phyloP scores from a whole-genome alignment of 768 basidiomycete genomes.

The Leccinum pellstonianum region DNA sequence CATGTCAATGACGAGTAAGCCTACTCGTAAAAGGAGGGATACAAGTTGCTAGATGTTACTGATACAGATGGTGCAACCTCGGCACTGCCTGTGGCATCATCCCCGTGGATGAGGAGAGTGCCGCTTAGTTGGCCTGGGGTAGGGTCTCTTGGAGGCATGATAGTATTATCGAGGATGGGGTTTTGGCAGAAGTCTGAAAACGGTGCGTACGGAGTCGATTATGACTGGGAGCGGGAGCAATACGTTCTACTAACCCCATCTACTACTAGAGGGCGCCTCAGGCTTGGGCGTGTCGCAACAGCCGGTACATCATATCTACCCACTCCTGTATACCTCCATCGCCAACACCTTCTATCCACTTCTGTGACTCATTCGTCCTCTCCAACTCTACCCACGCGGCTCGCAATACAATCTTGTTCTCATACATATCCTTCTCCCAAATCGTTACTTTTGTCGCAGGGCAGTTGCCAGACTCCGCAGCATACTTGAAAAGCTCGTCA shows the following conservation, averaged over 20 bases:
- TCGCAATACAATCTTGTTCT: slow-evolving; percentile 46
- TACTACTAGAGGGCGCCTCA: neutral
- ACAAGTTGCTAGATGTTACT: slow-evolving; percentile 62
- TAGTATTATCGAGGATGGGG: neutral
- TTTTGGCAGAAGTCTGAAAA: neutral
- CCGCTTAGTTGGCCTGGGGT: slow-evolving; percentile 32
- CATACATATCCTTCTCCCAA: slow-evolving; percentile 63
- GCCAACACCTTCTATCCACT: slow-evolving; percentile 69
- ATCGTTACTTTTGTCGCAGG: slow-evolving; percentile 38
- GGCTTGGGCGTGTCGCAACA: slow-evolving; percentile 25
- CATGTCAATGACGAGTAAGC: neutral
- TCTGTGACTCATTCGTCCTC: slow-evolving; percentile 51
- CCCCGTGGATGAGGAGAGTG: slow-evolving; percentile 48
- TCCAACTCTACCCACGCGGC: slow-evolving; percentile 59
- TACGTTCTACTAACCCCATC: no score
- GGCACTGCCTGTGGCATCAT: slow-evolving; percentile 33
- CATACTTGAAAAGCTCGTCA: slow-evolving; percentile 54
- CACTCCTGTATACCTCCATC: slow-evolving; percentile 56
- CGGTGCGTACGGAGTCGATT: neutral
- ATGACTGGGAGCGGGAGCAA: neutral
- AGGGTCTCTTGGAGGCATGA: slow-evolving; percentile 26
- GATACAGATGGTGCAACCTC: slow-evolving; percentile 74
- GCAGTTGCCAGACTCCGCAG: slow-evolving; percentile 32
- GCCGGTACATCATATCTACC: slow-evolving; percentile 46
- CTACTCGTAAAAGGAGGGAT: neutral